Base-by-base conservation (phyloP, 805 yeast genomes). In the Torulaspora delbrueckii region DNA sequence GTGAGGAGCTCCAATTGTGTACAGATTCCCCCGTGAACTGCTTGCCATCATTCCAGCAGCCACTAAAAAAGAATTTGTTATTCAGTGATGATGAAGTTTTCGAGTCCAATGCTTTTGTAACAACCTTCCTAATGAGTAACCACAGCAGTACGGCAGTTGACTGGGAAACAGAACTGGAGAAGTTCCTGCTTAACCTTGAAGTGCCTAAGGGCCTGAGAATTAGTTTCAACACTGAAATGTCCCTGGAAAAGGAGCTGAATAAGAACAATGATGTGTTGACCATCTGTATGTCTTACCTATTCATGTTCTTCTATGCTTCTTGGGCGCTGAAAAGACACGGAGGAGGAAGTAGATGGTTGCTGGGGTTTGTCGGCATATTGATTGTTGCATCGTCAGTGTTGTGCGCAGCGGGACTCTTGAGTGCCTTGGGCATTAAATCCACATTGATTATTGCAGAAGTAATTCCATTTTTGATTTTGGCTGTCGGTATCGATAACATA, bases 391-490 rank as follows among this genome's bases (percentile, higher is more conserved):
- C 87, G 8, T 89, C 96, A 0, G 96, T 91, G 0, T 64, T 78
- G 0, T 76, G 95, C 1, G 80, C 97, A 0, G 86, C 89, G 0
- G 98, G 98, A 0, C 55, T 88, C 4, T 85, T 87, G 65, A 77
- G 93, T 9, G 57, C 77, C 5, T 47, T 85, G n/a, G 95, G 93
- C 0, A 67, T 90, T 40, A 87, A 86, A 58, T 86, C 95, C 0
- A 91, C 98, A 0, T 70, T 91, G 35, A 90, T 91, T 53, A 88
- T 91, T 46, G 97, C 98, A 2, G 98, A 93, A 63, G 99, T 91
- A 5, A 91, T 91, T 27, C 98, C 98, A 8, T 91, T 91, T 60
- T 70, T 91, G 57, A 85, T 91, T 10, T 72, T 91, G 47, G 99
- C 99, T 0, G 82, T 91, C 45, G 99, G 99, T n/a, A 88, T 91